Base-by-base conservation (phyloP, 169 alveolate species). In the Eimeria necatrix region DNA sequence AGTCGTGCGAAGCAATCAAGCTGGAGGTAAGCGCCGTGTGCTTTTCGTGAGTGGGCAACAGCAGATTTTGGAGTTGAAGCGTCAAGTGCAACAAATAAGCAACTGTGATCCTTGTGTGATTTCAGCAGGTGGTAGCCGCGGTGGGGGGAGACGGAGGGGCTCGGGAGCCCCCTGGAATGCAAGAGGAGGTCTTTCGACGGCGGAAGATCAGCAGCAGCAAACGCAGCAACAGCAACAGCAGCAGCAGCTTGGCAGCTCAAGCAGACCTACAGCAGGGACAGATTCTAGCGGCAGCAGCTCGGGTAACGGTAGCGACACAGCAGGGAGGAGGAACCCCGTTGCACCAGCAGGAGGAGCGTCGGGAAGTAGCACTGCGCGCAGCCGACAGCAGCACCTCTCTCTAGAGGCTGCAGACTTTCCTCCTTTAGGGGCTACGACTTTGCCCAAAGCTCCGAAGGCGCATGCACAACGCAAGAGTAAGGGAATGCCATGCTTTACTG, bases 361-460 rank as follows among this genome's bases (percentile, higher is more conserved):
- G 41, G 12, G 12, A 8, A 8, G 46, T 68, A 24, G 14, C 32
- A n/a, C 78, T 68, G n/a, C 32, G n/a, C 78, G 78, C 32, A 68
- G 46, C n/a, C 12, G 78, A 24, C 78, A 68, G 78, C 32, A 14
- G 78, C 46, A 68, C 14, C 78, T 18, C 14, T 24, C 78, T n/a
- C n/a, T 68, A n/a, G 78, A 68, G n/a, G 78, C 78, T 24, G 12
- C 78, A n/a, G 78, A 68, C 32, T 68, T 68, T n/a, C 78, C 78
- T n/a, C 78, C 78, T 68, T n/a, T 68, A 24, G 32, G 46, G 9
- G 5, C 78, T n/a, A 24, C 78, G 3, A n/a, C 78, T 14, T 16
- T 24, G n/a, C 78, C 78, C n/a, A 68, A 68, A 24, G 32, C 32
- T 14, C 78, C 78, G 2, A 14, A 24, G 46, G 9, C 32, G 46